A percentile compares a stretch with the other conserved stretches of the same genome.
These are phyloP conservation scores for Panus rudis DNA, from an alignment of 768 basidiomycete species.

Conservation along the genomic window DNA sequence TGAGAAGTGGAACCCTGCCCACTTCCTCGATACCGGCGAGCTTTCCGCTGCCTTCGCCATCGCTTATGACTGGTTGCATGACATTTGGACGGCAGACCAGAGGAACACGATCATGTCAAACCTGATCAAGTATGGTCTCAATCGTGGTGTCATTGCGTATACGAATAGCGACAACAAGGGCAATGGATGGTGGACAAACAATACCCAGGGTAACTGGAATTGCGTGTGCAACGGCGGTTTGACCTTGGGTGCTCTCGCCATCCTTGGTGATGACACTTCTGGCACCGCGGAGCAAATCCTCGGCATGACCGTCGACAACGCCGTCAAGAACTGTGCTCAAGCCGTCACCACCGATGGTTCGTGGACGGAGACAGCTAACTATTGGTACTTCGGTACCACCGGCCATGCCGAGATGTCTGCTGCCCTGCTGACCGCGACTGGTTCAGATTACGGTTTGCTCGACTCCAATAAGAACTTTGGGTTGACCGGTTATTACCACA, in stretches of 20 bases:
- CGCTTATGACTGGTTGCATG: conserved; percentile 95
- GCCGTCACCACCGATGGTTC: conserved; percentile 69
- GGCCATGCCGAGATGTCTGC: conserved; percentile 86
- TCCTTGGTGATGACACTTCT: conserved; percentile 75
- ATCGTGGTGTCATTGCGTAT: conserved; percentile 38
- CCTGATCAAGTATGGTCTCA: conserved; percentile 75
- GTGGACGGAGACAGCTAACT: conserved; percentile 92
- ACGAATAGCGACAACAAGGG: conserved; percentile 15
- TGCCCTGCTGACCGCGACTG: conserved; percentile 78
- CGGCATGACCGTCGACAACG: conserved; percentile 62
- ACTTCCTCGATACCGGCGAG: conserved; percentile 94
- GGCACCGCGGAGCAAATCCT: conserved; percentile 66
- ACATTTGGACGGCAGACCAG: conserved; percentile 71
- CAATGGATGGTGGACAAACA: conserved; percentile 71
- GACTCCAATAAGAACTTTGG: conserved; percentile 62
- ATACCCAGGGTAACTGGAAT: conserved; percentile 91
- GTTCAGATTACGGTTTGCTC: conserved; percentile 72
- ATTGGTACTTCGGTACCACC: conserved; percentile 93
- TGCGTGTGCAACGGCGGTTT: conserved; percentile 93
- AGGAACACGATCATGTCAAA: conserved; percentile 59
- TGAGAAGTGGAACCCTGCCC: conserved; percentile 77
- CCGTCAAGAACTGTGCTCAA: conserved; percentile 65
- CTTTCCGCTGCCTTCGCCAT: conserved; percentile 83
- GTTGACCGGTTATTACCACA: conserved; percentile 81
- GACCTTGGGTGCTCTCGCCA: conserved; percentile 84